Base-by-base conservation (phyloP, 2,329 filamentous ascomycete species). In the Blumeriella jaapii region DNA sequence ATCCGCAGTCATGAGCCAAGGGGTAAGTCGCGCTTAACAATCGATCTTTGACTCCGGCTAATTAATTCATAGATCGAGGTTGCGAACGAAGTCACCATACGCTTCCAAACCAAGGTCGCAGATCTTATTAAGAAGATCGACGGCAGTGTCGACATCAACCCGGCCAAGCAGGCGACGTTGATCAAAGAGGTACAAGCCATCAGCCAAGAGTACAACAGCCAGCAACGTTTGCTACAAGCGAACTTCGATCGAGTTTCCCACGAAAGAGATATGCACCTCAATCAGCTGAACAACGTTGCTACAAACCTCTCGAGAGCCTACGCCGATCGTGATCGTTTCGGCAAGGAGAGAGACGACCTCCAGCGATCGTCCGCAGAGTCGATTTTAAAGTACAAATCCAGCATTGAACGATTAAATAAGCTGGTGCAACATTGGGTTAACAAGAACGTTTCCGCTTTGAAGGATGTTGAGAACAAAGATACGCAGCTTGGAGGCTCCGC, bases 401-500 rank as follows among this genome's bases (percentile, higher is more conserved):
- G 24, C 14, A 12, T 14, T 5, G 33, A 37, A n/a, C 30, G 31
- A 18, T 31, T 42, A 6, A 16, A 16, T 5, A 14, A 40, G 11
- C 9, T 36, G 13, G 37, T 42, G 8, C 11, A 20, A 12, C 13
- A 42, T 2, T 45, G 24, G 19, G 30, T 38, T n/a, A 20, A 25
- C 2, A 13, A 27, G 3, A 38, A 39, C 8, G 28, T 38, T 2
- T 20, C 34, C 1, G 30, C 50, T 9, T 17, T 32, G 5, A 24
- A 42, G 34, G 28, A 45, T n/a, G n/a, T 51, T 19, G 19, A 12
- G 7, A 14, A 38, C 10, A 42, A 49, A 15, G 38, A 45, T 12
- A 36, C 44, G 3, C 40, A 48, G 19, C 20, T 46, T 4, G 36
- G 39, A 19, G 38, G 34, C 25, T 36, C n/a, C n/a, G n/a, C n/a